Base-by-base conservation (phyloP, 2,329 filamentous ascomycete genomes). In the Sphaerostilbella broomeana region DNA sequence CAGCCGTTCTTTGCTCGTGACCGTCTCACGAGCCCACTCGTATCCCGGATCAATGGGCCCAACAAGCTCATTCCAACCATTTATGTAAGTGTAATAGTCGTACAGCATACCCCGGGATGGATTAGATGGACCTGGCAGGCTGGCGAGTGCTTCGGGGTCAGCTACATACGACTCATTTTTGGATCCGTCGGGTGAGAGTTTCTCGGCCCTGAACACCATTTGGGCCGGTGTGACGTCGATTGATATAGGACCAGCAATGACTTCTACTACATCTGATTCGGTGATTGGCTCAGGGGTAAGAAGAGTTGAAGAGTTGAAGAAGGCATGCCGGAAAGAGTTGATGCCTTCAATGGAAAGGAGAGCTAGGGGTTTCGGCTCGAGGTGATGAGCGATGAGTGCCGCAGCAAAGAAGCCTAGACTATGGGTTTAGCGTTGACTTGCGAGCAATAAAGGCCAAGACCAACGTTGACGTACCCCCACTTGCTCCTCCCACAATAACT, bases 311-410 rank as follows among this genome's bases (percentile, higher is more conserved):
- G 59, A 62, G 43, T 52, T 55, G 50, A 60, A 64, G 49, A 62
- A 62, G 5, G 38, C 42, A 34, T 63, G 61, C 17, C 50, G 54
- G 39, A 62, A 62, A 7, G 59, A 61, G 32, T 56, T 51, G 45
- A 64, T 62, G 20, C 60, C 60, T 2, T 51, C 52, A 44, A 61
- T 58, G 42, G 55, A 58, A 20, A 64, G 47, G 17, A 64, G 49
- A 1, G 60, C 59, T 1, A 56, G 10, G 2, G 60, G 60, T 4
- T 53, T 45, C 1, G 56, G 57, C 2, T 42, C 34, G 39, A 50
- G 44, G 29, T 60, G 51, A 32, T 59, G 58, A 12, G 56, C 55
- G 12, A 56, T 40, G 29, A 56, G 41, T 3, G 46, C 38, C 10
- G 57, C 53, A 31, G 56, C 40, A 43, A 64, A 61, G 46, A 60